phyloP scores from a whole-genome alignment of 2,329 filamentous ascomycete genomes.

The Acephala macrosclerotiorum region DNA sequence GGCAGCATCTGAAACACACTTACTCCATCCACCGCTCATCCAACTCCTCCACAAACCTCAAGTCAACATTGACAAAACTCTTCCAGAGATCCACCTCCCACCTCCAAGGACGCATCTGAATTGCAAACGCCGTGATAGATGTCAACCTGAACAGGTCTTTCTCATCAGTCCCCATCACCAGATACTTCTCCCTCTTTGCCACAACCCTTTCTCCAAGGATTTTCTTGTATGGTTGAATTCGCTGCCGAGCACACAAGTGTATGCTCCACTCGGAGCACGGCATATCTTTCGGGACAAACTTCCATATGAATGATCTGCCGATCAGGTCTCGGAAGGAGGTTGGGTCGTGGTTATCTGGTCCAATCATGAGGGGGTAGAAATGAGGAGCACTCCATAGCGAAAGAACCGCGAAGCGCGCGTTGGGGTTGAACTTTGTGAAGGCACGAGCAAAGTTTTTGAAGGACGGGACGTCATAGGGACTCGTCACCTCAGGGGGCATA shows the following conservation, averaged over 20 bases:
- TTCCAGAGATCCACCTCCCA: constrained; percentile 59
- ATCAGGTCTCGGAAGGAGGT: constrained; percentile 51
- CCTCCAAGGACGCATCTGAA: constrained; percentile 57
- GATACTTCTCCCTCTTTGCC: constrained; percentile 51
- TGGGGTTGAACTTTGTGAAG: constrained; percentile 39
- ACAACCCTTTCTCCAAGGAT: constrained; percentile 49
- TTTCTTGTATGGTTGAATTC: constrained; percentile 27
- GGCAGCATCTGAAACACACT: too few species aligned
- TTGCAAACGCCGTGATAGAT: constrained; percentile 51
- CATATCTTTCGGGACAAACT: constrained; percentile 57
- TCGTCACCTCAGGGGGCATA: constrained; percentile 42
- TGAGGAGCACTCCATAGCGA: constrained; percentile 55
- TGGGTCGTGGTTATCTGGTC: constrained; percentile 44
- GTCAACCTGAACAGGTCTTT: constrained; percentile 49
- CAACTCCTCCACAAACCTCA: constrained; percentile 52
- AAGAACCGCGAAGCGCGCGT: constrained; percentile 52
- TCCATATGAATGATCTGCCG: constrained; percentile 54
- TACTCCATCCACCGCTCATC: constrained; percentile 39
- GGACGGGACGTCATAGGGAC: constrained; percentile 45
- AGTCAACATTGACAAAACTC: constrained; percentile 57
- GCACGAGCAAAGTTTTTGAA: constrained; percentile 44
- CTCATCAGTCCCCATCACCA: constrained; percentile 54
- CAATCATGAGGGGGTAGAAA: constrained; percentile 57
- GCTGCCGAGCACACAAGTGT: constrained; percentile 46
- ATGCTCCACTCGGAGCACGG: constrained; percentile 52